Evolutionary conservation across 371 early-diverging fungal genomes (phyloP), one percentile per base, ranked within the genome.

Genomic region (Blastocladiella emersonii): DNA sequence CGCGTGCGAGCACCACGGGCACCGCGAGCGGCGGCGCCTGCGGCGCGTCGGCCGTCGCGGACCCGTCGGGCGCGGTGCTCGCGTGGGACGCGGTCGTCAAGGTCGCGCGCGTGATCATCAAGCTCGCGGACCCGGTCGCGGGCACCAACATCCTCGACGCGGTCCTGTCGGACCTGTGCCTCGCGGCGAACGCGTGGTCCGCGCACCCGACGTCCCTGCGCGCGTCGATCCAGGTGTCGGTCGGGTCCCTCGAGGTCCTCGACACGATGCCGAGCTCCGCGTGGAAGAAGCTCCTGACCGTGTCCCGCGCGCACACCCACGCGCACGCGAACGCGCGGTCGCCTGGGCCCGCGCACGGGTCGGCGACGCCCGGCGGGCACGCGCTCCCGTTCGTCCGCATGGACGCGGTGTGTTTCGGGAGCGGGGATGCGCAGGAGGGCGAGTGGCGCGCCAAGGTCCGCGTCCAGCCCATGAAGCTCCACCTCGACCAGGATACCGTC

Each of bases 401-500:
- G 88, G 56, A 85, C 81, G 69, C 77, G 83, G 41, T 17, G 63
- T 17, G 36, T 6, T 49, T 32, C 3, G 61, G 3, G 51, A 15
- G 17, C 17, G 49, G 21, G 19, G 5, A 3, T 25, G 37, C 23
- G 6, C 5, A 8, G 34, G 13, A 32, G 10, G 35, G 25, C 41
- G 63, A 34, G 12, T 63, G 27, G 37, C 34, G 55, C 36, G 34
- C 34, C 6, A 13, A 66, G 25, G 69, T 84, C 5, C 75, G 74
- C 51, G 57, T 92, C 30, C 71, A 88, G 36, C 98, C 98, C 0
- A 61, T 95, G 41, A 80, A 92, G 36, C 77, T 93, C 62, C 87
- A 90, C 67, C 78, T 97, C 13, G 96, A 96, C 71, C 97, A 96
- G 68, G 97, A 97, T 67, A 91, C 97, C 2, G 72, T 97, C 34